Conservation (phyloP, 2,329 filamentous ascomycete species). For the Aureobasidium sp. region DNA sequence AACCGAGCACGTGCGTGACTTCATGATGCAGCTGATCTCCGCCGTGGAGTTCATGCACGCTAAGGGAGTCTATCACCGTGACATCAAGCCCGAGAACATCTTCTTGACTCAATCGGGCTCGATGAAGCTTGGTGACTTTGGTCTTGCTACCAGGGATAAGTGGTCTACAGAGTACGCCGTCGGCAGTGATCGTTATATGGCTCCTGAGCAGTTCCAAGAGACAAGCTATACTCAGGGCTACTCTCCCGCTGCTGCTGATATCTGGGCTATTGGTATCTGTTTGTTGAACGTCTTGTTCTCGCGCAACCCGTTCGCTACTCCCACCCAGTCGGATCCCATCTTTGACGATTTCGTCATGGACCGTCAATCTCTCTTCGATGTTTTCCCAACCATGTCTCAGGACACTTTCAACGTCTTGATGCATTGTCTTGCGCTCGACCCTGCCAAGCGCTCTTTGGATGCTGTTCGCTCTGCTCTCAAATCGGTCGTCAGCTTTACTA, state of each 20-base stretch:
- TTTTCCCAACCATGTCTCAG: conserved; percentile 97
- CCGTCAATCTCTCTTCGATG: conserved; percentile 92
- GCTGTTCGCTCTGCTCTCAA: conserved; percentile 71
- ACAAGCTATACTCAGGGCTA: conserved; percentile 63
- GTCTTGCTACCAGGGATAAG: conserved; percentile 77
- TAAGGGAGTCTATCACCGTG: conserved; percentile 88
- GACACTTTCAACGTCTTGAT: conserved; percentile 93
- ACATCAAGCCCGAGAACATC: conserved; percentile 99
- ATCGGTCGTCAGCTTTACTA: conserved; percentile 84
- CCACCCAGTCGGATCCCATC: conserved; percentile 81
- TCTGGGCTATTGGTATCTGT: conserved; percentile 97
- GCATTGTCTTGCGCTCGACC: conserved; percentile 85
- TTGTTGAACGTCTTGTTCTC: conserved; percentile 94
- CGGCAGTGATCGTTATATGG: conserved; percentile 98
- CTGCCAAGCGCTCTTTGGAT: conserved; percentile 73
- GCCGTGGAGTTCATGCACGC: conserved; percentile 85
- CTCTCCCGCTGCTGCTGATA: conserved; percentile 84
- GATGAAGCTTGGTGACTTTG: conserved; percentile 97
- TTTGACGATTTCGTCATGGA: conserved; percentile 91
- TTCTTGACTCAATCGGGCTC: conserved; percentile 79
- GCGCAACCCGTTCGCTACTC: conserved; percentile 89
- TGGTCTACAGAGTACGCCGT: conserved; percentile 93
- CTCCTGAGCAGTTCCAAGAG: conserved; percentile 94
- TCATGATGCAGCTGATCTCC: conserved; percentile 91
- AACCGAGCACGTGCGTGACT: conserved; percentile 92